These are phyloP conservation scores for Pythium aristosporum DNA, from an alignment of 352 stramenopile genomes.

Conservation along the genomic window DNA sequence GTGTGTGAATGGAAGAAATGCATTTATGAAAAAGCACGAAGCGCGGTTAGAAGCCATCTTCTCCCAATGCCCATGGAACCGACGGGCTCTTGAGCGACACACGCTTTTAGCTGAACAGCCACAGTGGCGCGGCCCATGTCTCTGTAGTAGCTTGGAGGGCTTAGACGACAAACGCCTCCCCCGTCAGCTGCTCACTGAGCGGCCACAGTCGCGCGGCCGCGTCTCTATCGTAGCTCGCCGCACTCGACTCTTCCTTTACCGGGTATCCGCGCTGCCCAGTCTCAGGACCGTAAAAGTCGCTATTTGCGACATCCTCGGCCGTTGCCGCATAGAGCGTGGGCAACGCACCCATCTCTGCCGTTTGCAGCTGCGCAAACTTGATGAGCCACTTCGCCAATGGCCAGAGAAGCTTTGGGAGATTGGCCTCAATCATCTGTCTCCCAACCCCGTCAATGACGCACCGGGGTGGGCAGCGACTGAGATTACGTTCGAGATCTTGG, in stretches of 20 bases:
- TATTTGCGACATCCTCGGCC: conserved; percentile 16
- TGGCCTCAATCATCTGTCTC: conserved; percentile 27
- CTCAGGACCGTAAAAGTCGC: conserved; percentile 35
- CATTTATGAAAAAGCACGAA: too few species aligned
- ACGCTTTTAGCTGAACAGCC: conserved; percentile 8
- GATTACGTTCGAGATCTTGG: conserved; percentile 24
- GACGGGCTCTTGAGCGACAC: too few species aligned
- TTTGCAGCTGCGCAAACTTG: conserved; percentile 24
- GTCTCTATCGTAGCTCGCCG: conserved; percentile 15
- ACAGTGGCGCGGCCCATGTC: conserved; percentile 6
- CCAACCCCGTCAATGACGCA: conserved; percentile 16
- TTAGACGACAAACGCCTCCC: conserved; percentile 6
- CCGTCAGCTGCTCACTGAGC: conserved; percentile 14
- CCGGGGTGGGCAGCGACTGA: conserved; percentile 32
- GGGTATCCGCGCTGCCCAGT: conserved; percentile 18
- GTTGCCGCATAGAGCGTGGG: conserved; percentile 34
- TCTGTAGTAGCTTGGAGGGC: conserved; percentile 20
- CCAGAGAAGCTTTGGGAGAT: conserved; percentile 10
- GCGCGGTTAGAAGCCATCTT: too few species aligned
- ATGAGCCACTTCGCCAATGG: conserved; percentile 10
- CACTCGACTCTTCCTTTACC: conserved; percentile 13
- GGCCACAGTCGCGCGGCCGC: conserved; percentile 13
- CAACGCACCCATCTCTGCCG: conserved; percentile 25
- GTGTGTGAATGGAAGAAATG: too few species aligned
- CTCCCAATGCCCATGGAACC: too few species aligned